phyloP scores from a whole-genome alignment of 192 early-diverging fungal genomes.

The Ambispora gerdemannii region DNA sequence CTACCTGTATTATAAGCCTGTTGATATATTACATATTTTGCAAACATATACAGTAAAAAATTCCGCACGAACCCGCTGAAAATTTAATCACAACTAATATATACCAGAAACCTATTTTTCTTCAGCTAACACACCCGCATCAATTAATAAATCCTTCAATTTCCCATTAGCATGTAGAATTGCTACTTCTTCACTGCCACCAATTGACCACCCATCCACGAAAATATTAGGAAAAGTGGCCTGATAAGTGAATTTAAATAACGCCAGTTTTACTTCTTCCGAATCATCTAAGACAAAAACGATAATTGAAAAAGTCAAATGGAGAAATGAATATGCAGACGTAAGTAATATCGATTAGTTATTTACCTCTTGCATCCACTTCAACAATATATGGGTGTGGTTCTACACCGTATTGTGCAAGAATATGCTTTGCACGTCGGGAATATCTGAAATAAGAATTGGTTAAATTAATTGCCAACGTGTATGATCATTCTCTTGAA shows the following conservation, averaged over 20 bases:
- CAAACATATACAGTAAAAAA: too few species aligned
- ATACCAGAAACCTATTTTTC: too few species aligned
- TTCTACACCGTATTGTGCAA: not conserved
- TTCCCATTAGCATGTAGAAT: constrained; percentile 19
- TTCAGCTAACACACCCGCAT: constrained; percentile 9
- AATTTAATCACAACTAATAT: too few species aligned
- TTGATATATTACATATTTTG: too few species aligned
- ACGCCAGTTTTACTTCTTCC: constrained; percentile 16
- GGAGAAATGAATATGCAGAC: not conserved
- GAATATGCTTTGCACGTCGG: constrained; percentile 11
- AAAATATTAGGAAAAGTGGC: constrained; percentile 32
- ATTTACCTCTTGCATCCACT: constrained; percentile 20
- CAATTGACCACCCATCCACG: constrained; percentile 25
- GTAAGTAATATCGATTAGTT: not conserved
- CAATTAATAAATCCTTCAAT: constrained; percentile 11
- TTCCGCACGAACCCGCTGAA: too few species aligned
- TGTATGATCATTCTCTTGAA: not conserved
- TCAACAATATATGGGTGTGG: constrained; percentile 8
- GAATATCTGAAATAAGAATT: constrained; percentile 12
- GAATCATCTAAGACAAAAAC: constrained; percentile 11
- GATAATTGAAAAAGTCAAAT: not conserved
- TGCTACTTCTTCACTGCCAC: constrained; percentile 28
- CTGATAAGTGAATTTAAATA: constrained; percentile 13
- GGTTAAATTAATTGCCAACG: not conserved
- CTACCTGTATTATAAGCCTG: too few species aligned